Percentiles rank a stretch among this genome's conserved stretches.
phyloP scores from a whole-genome alignment of 768 basidiomycete genomes.

The Serendipita vermifera region DNA sequence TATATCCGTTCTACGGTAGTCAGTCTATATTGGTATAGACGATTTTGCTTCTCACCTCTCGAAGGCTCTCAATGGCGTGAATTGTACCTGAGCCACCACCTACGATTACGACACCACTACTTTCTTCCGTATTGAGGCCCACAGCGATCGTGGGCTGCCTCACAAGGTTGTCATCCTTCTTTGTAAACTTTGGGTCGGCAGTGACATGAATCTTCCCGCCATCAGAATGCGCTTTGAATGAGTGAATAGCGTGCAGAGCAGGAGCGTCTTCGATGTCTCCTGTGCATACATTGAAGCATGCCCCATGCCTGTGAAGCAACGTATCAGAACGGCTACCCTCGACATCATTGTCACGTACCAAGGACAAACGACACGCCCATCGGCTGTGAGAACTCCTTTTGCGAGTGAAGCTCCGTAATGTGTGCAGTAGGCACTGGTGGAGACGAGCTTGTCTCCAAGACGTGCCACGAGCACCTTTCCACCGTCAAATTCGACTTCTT shows the following conservation, averaged over 20 bases:
- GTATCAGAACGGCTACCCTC: not conserved
- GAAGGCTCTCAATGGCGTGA: conserved; percentile 63
- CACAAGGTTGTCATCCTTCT: conserved; percentile 47
- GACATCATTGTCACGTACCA: not conserved
- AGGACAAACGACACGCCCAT: conserved; percentile 61
- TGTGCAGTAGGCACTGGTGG: conserved; percentile 76
- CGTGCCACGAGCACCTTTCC: conserved; percentile 67
- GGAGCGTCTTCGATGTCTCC: conserved; percentile 90
- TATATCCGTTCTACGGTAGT: conserved; percentile 53
- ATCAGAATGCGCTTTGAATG: conserved; percentile 52
- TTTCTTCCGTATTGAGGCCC: conserved; percentile 31
- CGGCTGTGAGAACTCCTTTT: conserved; percentile 66
- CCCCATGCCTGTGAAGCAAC: conserved; percentile 20
- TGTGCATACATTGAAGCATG: conserved; percentile 77
- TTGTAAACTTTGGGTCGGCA: conserved; percentile 46
- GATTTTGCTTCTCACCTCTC: conserved; percentile 41
- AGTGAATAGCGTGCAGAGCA: conserved; percentile 65
- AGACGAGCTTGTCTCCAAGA: conserved; percentile 46
- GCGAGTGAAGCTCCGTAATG: conserved; percentile 83
- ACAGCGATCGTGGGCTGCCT: conserved; percentile 44
- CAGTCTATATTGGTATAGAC: not conserved
- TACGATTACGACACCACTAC: conserved; percentile 64
- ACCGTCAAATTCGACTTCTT: conserved; percentile 65
- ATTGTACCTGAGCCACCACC: conserved; percentile 77
- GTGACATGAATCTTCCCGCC: conserved; percentile 71